Base-by-base conservation (phyloP, 2,329 filamentous ascomycete species). In the Calonectria henricotiae region DNA sequence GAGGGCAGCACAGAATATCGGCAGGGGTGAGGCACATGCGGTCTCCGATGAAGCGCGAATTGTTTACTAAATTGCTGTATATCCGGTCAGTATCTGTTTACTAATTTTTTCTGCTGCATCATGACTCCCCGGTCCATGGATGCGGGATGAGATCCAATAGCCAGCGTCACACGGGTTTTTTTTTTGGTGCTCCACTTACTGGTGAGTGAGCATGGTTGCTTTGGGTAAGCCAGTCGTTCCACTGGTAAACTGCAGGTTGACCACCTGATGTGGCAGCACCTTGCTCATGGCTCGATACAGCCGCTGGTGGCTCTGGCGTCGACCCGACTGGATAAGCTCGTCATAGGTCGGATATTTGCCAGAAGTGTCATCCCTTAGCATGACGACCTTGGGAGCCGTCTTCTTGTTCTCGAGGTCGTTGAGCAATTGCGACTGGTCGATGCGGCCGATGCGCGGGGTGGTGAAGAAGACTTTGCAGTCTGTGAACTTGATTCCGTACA, bases 1-100 rank as follows among this genome's bases (percentile, higher is more conserved):
- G 93, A 3, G 93, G 93, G 80, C 94, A 96, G 84, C 93, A 96
- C 12, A 96, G 86, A 8, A 91, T 85, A 77, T 95, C 93, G 54
- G 86, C 84, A 3, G 88, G 83, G 0, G 89, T 90, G 17, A 96
- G 86, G 6, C 89, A 86, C 91, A 95, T 93, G 49, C 92, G 89
- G 80, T 94, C 92, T 65, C 92, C 93, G 61, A 92, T 91, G 82
- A 92, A 92, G 35, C 90, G 88, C 8, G 90, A 87, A 79, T 92
- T 92, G 80, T 93, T 92, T 69, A 90, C 85, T 74, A 90, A 83
- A 75, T 89, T 89, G 76, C 85, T 90, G 77, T 25, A 20, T 23
- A 61, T 3, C 23, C 44, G 9, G 44, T 75, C 35, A 75, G 68
- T 58, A 25, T 69, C 44, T 12, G 23, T 25, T 51, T 54, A 23